Base-by-base conservation (phyloP, 176 grass and related monocot genomes). In the Cenchrus americanus region DNA sequence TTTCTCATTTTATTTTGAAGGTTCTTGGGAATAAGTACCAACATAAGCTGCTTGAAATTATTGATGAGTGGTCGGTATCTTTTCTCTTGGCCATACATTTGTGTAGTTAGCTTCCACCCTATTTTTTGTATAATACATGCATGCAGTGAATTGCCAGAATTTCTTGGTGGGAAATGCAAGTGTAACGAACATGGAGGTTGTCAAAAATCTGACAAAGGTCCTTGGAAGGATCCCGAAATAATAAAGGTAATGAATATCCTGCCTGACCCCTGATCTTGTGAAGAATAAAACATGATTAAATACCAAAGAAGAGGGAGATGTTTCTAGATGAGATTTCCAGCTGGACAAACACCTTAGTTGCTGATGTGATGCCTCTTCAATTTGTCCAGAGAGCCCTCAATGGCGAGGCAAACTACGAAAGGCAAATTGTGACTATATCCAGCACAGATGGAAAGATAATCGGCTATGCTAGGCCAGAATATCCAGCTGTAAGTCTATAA, bases 371-470 rank as follows among this genome's bases (percentile, higher is more conserved):
- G 54, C 58, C 13, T 74, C 62, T 85, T 79, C 21, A 65, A 81
- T 89, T 74, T 76, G 3, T 66, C 34, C 83, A 98, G 96, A 99
- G 91, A 84, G 91, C 96, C 7, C 89, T 91, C 42, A 92, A 90
- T 65, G 96, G 93, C 3, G 93, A 99, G 81, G 91, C 89, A 49
- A 87, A 99, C 81, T 96, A 87, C 19, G 89, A 78, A 61, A 91
- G 96, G 83, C 93, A 99, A 94, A 99, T 99, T 70, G 91, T 99
- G 82, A 99, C 93, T 49, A 82, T 94, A 88, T 96, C 93, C 66
- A 82, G 92, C 69, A 85, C 79, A 7, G 88, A 97, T 19, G 93
- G 96, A 48, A 99, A 93, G 78, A 89, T 96, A 62, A 85, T 99
- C 66, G 14, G 87, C 67, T 99, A 92, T 84, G 89, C 93, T 83